Base-by-base conservation (phyloP, 2,329 filamentous ascomycete genomes). In the Cylindrodendrum hubeiense region DNA sequence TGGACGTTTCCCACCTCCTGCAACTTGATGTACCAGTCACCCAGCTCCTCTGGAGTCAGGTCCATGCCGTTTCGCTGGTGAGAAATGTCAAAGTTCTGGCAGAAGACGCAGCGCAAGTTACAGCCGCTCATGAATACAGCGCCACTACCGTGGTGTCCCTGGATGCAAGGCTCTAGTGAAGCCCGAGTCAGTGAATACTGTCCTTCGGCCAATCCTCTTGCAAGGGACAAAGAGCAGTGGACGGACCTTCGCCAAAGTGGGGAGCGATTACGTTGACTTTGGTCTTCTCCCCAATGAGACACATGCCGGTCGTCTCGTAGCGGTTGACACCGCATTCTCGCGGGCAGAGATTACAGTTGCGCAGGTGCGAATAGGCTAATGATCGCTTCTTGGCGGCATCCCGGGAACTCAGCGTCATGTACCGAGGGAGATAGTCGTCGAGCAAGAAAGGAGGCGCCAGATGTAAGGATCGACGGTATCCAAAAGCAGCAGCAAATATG, bases 251-350 rank as follows among this genome's bases (percentile, higher is more conserved):
- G 46, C 93, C 93, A 77, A 95, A 95, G 79, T 96, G 93, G 54
- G 93, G 93, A 63, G 93, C 93, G 69, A 97, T 93, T 8, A 93
- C 92, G 76, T 93, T 94, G 70, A 96, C 92, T 74, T 93, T 94
- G 60, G 89, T 92, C 50, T 86, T 90, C 64, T 91, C 86, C 15
- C 93, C 93, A 70, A 96, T 91, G 64, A 96, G 83, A 76, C 93
- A 97, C 74, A 92, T 86, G 15, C 93, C 93, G 1, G 91, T 93
- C 70, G 86, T 91, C 79, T 95, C 89, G 73, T 90, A 94, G n/a
- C 93, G 89, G 77, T 97, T 94, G 34, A 95, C 91, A 57, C 90
- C 89, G 77, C 93, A 96, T 49, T 89, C 81, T 13, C 92, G 86
- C 2, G 93, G 93, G 72, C 93, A 97, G 8, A 97, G 84, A 73